Evolutionary conservation across 2,329 filamentous ascomycete genomes (phyloP).

Genomic region (Alternaria gaisen): DNA sequence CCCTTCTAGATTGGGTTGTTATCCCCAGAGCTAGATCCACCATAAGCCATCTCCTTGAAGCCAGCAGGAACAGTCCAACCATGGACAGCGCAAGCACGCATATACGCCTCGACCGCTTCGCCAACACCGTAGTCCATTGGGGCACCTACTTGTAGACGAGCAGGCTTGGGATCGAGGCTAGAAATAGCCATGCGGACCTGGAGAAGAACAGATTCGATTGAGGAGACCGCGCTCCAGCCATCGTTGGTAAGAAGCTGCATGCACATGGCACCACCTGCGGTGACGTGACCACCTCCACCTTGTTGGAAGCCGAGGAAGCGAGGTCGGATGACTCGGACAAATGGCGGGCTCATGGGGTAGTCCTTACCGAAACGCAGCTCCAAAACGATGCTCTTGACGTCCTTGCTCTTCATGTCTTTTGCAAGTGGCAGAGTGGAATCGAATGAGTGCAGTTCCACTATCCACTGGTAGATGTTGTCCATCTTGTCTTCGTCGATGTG

Average conservation of each 20-base stretch:
- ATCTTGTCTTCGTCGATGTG: constrained; percentile 75
- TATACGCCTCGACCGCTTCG: constrained; percentile 79
- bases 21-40: constrained; percentile 23
- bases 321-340: constrained; percentile 83
- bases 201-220: constrained; percentile 80
- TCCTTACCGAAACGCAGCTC: constrained; percentile 82
- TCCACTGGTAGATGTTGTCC: constrained; percentile 87
- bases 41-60: constrained; percentile 60
- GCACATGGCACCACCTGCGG: constrained; percentile 81
- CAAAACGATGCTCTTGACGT: constrained; percentile 74
- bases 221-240: constrained; percentile 78
- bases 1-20: constrained; percentile 9
- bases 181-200: constrained; percentile 82
- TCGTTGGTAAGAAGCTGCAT: constrained; percentile 84
- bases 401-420: constrained; percentile 72
- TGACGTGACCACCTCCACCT: constrained; percentile 88
- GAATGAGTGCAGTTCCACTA: constrained; percentile 88
- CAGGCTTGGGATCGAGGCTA: constrained; percentile 73
- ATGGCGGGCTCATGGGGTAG: constrained; percentile 82
- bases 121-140: constrained; percentile 67
- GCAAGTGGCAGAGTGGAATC: constrained; percentile 73
- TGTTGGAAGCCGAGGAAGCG: constrained; percentile 75
- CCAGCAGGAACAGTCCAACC: constrained; percentile 77
- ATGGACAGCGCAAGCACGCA: constrained; percentile 72
- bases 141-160: constrained; percentile 64